These are phyloP conservation scores for Xylaria intraflava DNA, from an alignment of 495 filamentous ascomycete genomes.

Conservation along the genomic window DNA sequence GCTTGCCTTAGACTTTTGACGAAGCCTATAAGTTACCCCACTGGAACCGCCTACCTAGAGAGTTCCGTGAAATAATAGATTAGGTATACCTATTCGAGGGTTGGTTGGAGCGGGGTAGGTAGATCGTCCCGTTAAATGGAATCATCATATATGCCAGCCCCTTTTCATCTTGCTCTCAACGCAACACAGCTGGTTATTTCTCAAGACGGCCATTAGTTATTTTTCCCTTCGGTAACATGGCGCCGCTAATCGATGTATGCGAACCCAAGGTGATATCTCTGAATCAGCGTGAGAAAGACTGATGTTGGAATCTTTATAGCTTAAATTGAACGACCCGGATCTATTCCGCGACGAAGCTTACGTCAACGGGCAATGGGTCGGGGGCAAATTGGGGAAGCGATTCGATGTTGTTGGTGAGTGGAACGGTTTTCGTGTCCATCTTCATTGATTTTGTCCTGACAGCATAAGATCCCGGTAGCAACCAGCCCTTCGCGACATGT, in stretches of 20 bases:
- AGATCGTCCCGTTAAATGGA: too few relatives aligned
- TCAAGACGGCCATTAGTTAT: neutral
- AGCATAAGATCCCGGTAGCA: conserved; percentile 54
- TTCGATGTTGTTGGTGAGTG: conserved; percentile 59
- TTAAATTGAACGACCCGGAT: conserved; percentile 51
- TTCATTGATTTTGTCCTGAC: neutral
- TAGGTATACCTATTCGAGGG: too few relatives aligned
- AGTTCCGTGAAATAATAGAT: too few relatives aligned
- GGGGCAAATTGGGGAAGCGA: conserved; percentile 53
- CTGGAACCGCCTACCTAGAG: too few relatives aligned
- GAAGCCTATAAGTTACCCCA: too few relatives aligned
- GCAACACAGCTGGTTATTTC: neutral
- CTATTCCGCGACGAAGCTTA: conserved; percentile 56
- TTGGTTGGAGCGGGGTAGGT: too few relatives aligned
- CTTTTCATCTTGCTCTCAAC: too few relatives aligned
- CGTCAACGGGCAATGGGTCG: conserved; percentile 56
- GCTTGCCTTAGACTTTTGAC: too few relatives aligned
- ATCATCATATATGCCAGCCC: too few relatives aligned
- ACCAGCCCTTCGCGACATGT: conserved; percentile 57
- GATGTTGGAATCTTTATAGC: neutral
- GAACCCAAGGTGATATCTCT: neutral
- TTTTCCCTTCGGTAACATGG: neutral
- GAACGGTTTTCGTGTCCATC: neutral
- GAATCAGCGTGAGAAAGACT: neutral
- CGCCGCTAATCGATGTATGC: conserved; percentile 9